Evolutionary conservation across 345 rosid species (phyloP).

Genomic region (Eucalyptus pauciflora): DNA sequence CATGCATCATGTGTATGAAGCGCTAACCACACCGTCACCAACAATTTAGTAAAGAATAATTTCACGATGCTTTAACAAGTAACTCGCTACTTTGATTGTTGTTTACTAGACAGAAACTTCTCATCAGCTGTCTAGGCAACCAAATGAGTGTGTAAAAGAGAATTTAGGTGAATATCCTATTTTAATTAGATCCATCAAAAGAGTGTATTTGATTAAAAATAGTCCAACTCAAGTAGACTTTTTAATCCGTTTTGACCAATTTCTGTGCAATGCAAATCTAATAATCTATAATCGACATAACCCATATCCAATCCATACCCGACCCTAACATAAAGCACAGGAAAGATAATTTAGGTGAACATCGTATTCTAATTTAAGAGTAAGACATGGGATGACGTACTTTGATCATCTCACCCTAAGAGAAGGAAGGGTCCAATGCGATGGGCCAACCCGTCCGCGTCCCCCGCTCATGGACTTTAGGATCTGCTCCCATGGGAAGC

Average conservation of each 20-base stretch:
- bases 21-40: accelerated
- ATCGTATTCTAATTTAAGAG: not conserved
- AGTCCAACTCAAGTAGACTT: not conserved
- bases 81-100: not conserved
- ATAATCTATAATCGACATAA: accelerated
- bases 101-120: not conserved
- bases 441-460: not conserved
- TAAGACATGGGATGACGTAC: not conserved
- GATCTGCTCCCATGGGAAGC: not conserved
- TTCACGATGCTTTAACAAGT: not conserved
- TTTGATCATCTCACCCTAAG: not conserved
- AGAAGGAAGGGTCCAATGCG: not conserved
- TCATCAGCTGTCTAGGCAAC: not conserved
- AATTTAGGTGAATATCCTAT: not conserved
- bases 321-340: accelerated
- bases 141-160: too few species aligned
- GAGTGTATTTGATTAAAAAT: not conserved
- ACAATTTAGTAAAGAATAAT: too few species aligned
- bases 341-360: not conserved
- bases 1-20: not conserved
- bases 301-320: accelerated
- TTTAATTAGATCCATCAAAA: not conserved
- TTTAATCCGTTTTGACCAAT: too few species aligned
- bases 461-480: not conserved
- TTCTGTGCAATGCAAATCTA: too few species aligned